Conservation (phyloP, 176 grass and related monocot genomes). For the Paspalum vaginatum region DNA sequence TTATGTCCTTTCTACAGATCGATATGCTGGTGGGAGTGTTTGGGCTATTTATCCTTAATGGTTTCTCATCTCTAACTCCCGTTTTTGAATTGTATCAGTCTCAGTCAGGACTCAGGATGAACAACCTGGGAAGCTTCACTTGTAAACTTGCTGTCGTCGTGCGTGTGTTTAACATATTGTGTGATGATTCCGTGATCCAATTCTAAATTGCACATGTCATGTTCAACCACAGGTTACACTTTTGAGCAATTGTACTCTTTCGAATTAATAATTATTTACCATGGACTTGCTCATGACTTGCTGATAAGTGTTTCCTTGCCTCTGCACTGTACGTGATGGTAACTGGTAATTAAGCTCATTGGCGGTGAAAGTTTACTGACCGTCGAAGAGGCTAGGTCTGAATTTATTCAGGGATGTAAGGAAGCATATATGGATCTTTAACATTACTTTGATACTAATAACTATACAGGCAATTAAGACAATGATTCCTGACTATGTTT, state of each 20-base stretch:
- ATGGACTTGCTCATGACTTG: conserved; percentile 24
- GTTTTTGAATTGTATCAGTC: conserved; percentile 9
- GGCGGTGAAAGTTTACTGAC: neutral
- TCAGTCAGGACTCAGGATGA: neutral
- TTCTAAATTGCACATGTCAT: conserved; percentile 34
- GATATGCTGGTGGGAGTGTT: neutral
- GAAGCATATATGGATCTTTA: neutral
- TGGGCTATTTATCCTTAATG: conserved; percentile 10
- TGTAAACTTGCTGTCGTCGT: conserved; percentile 29
- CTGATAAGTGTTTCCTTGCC: conserved; percentile 22
- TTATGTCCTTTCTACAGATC: neutral
- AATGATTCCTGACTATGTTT: neutral
- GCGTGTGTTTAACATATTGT: conserved; percentile 22
- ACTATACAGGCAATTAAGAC: neutral
- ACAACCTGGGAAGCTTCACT: conserved; percentile 8
- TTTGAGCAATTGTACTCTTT: neutral
- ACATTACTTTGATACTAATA: neutral
- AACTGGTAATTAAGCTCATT: neutral
- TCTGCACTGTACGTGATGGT: neutral
- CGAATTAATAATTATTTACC: conserved; percentile 12
- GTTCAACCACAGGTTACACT: conserved; percentile 5
- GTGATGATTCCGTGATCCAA: conserved; percentile 11
- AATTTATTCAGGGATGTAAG: neutral
- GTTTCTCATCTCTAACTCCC: neutral
- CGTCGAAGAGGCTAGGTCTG: neutral